Evolutionary conservation across 1,284 basidiomycete species (phyloP), one percentile per base, ranked within the genome.

Genomic region (Fomitopsis schrenkii): DNA sequence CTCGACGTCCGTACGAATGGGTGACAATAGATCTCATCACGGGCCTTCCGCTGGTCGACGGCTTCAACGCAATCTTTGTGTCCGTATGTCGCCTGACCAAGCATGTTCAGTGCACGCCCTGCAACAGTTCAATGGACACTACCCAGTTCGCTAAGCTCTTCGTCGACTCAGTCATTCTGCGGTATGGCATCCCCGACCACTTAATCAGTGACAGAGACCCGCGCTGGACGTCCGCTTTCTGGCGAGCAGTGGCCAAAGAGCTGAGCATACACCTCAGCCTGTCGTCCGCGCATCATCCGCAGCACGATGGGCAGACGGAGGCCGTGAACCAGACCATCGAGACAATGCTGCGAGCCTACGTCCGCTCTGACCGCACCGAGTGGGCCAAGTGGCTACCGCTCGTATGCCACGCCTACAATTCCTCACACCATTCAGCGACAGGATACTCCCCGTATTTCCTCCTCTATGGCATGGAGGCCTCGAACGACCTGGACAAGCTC

Each of bases 21-120:
- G 64, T 79, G 0, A 68, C 69, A 0, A 67, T 77, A 1, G 69
- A 79, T 45, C 76, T 77, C 44, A 66, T 80, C n/a, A 70, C 74
- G 0, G 74, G 72, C 0, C 60, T 79, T 0, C 74, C 73, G 0
- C 45, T 59, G 3, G 71, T 74, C 1, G 22, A 69, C 0, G 74
- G 75, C 0, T 75, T 78, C 5, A 72, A 77, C 61, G 67, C 76
- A 1, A 65, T 79, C 12, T 74, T 63, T 5, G 60, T 61, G 3
- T 59, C 55, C 15, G 62, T 61, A 6, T 56, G 61, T 45, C 45
- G 57, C 19, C 68, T 80, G 30, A 78, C 79, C 8, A 82, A 83
- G 63, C 70, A 71, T 61, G 72, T 70, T 0, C 65, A 73, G 19
- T 78, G 82, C 62, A 74, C 79, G 3, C 75, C 77, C 0, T 71